Conservation (phyloP, 768 basidiomycete genomes). For the Amanita molliuscula region DNA sequence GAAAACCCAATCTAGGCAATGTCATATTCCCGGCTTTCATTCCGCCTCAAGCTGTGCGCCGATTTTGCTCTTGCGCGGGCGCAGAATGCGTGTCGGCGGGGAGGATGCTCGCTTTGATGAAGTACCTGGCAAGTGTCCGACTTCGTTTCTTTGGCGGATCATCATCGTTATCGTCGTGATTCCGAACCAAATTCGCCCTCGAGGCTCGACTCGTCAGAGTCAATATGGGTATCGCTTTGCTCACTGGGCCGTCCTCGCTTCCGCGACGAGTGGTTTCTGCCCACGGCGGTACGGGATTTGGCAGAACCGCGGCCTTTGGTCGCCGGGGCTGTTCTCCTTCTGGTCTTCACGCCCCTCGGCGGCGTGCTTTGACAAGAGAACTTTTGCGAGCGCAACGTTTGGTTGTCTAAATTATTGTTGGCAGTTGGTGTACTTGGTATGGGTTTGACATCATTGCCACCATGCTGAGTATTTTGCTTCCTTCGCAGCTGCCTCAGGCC, state of each 20-base stretch:
- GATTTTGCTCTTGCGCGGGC: conserved; percentile 48
- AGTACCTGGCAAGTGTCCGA: conserved; percentile 10
- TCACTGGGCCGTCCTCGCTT: conserved; percentile 12
- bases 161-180: conserved; percentile 12
- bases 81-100: conserved; percentile 21
- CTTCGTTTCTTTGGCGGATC: conserved; percentile 22
- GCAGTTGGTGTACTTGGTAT: not conserved
- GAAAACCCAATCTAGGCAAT: no score
- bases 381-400: conserved; percentile 1
- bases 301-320: not conserved
- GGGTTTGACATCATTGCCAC: not conserved
- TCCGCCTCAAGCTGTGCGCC: conserved; percentile 38
- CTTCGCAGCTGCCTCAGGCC: conserved; percentile 35
- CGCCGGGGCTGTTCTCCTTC: not conserved
- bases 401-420: not conserved
- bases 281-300: not conserved
- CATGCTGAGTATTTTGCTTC: conserved; percentile 3
- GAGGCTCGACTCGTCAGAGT: conserved; percentile 11
- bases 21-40: conserved; percentile 34
- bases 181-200: conserved; percentile 9
- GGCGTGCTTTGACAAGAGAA: not conserved
- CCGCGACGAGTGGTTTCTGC: not conserved
- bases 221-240: conserved; percentile 7
- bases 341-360: not conserved
- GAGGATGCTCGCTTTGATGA: conserved; percentile 12